Base-by-base conservation (phyloP, 2,329 filamentous ascomycete genomes). In the Aspergillus caelatus region DNA sequence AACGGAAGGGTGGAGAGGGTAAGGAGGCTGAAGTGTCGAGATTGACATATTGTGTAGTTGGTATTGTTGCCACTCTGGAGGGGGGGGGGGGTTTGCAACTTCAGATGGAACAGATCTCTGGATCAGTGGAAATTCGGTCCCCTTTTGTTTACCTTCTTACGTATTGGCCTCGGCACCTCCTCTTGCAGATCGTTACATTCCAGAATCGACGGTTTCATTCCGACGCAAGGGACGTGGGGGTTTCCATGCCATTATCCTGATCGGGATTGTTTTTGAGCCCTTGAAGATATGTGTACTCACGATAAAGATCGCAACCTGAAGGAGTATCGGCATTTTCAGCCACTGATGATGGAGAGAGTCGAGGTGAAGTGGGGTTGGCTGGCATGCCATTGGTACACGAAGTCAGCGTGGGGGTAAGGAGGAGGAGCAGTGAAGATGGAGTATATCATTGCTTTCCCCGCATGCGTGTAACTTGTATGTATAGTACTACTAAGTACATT, bases 1-100 rank as follows among this genome's bases (percentile, higher is more conserved):
- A 55, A 84, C 77, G 28, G 82, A 83, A 21, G 78, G 74, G 67
- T 85, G 82, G 32, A 85, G 76, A 28, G 82, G 82, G 64, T 84
- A 85, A 0, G 81, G 78, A 6, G 78, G 77, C 62, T 75, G 71
- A 34, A 70, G 66, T 19, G 67, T 64, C 10, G 66, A 58, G 52
- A 65, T 53, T 16, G 63, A 65, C 69, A 71, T 71, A 45, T 28
- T 68, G 45, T 41, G 32, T 11, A 14, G n/a, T n/a, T 39, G 23
- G 6, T 12, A 28, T 53, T 53, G 50, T 53, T 53, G 26, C 21
- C 28, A 34, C 11, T 11, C 11, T 11, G 50, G n/a, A 7, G 9
- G 4, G 26, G 26, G 26, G n/a, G 26, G 3, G 4, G 4, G 26
- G 26, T n/a, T n/a, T 30, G 19, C 16, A 10, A n/a, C 16, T 41